These are phyloP conservation scores for Paecilomyces dactylethromorphus DNA, from an alignment of 2,329 filamentous ascomycete genomes.

Conservation along the genomic window DNA sequence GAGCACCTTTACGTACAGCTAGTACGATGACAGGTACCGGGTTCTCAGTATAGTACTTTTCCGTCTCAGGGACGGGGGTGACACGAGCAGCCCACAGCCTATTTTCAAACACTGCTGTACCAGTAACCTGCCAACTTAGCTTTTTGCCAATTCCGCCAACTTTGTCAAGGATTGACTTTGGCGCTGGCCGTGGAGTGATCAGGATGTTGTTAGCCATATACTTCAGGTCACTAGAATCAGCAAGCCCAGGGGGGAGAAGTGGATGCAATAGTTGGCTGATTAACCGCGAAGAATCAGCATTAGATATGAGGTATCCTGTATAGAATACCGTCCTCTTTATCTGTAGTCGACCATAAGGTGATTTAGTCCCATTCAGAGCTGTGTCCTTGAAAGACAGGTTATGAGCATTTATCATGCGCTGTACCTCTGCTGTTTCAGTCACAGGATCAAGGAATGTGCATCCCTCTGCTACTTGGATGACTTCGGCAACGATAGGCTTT, in stretches of 20 bases:
- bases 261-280: conserved; percentile 55
- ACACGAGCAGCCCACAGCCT: conserved; percentile 83
- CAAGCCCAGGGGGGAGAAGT: conserved; percentile 53
- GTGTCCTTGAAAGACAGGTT: conserved; percentile 46
- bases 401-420: conserved; percentile 83
- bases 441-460: conserved; percentile 69
- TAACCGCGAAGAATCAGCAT: conserved; percentile 65
- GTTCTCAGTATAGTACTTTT: conserved; percentile 72
- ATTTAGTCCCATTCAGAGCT: conserved; percentile 30
- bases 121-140: conserved; percentile 76
- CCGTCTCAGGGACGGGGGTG: conserved; percentile 61
- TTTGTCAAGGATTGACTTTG: conserved; percentile 66
- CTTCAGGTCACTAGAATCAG: conserved; percentile 64
- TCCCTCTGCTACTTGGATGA: conserved; percentile 77
- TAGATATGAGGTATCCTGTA: conserved; percentile 79
- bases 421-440: conserved; percentile 73
- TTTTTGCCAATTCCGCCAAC: conserved; percentile 81
- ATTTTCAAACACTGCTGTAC: conserved; percentile 67
- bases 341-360: conserved; percentile 47
- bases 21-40: conserved; percentile 73
- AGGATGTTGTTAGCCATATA: conserved; percentile 84
- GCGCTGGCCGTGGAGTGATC: conserved; percentile 73
- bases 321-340: conserved; percentile 88
- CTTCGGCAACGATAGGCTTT: conserved; percentile 65
- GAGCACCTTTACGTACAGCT: conserved; percentile 67